phyloP scores from a whole-genome alignment of 495 filamentous ascomycete genomes.

The Lasiosphaeria hispida region DNA sequence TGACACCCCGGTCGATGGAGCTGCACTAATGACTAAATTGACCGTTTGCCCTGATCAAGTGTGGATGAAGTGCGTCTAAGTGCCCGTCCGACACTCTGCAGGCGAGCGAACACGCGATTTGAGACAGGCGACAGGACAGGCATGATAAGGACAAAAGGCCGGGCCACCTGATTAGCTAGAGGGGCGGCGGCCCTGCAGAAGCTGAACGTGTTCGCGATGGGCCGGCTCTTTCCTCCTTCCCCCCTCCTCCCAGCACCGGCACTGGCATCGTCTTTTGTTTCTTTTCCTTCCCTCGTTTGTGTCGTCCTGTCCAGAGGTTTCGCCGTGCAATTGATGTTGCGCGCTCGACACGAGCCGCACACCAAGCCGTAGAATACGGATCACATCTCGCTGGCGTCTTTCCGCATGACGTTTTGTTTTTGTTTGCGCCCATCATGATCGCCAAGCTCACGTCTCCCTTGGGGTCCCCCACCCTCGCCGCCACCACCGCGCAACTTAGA shows the following conservation, averaged over 20 bases:
- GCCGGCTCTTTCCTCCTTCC: constrained; percentile 6
- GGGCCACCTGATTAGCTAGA: neutral
- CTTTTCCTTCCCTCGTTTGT: neutral
- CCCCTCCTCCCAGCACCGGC: neutral
- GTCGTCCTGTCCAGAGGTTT: neutral
- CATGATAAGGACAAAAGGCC: constrained; percentile 3
- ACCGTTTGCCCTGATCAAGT: constrained; percentile 5
- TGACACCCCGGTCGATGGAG: neutral
- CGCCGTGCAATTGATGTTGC: constrained; percentile 11
- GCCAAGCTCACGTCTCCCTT: constrained; percentile 37
- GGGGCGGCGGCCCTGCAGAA: neutral
- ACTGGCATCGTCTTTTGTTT: neutral
- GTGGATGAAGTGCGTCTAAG: neutral
- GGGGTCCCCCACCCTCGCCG: constrained; percentile 36
- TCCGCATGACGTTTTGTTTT: neutral
- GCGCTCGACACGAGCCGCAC: constrained; percentile 11
- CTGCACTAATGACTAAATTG: constrained; percentile 10
- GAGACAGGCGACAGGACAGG: neutral
- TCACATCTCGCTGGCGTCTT: constrained; percentile 5
- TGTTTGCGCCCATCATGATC: constrained; percentile 31
- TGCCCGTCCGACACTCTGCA: neutral
- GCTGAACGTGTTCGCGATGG: constrained; percentile 2
- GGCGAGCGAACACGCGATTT: neutral
- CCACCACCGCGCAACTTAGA: constrained; percentile 36
- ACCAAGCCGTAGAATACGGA: neutral